Evolutionary conservation across 1,284 basidiomycete genomes (phyloP).

Genomic region (Irpex rosettiformis): DNA sequence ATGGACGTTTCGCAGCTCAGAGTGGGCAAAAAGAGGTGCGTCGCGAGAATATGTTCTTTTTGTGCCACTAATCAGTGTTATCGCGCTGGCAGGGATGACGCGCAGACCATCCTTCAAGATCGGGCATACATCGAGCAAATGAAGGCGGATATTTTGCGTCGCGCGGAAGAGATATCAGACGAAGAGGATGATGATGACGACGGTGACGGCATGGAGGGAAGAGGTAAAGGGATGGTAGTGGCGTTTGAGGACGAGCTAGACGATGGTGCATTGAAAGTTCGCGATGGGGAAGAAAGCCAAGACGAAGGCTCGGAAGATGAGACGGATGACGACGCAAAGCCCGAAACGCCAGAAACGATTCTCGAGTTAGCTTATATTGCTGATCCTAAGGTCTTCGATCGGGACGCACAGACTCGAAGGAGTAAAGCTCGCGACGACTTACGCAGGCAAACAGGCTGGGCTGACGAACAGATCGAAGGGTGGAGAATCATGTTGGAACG

Average conservation of each 20-base stretch:
- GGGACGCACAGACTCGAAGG: slow-evolving; percentile 70
- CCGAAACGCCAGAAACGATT: slow-evolving; percentile 51
- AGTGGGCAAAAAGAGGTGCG: slow-evolving; percentile 69
- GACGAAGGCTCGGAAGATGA: slow-evolving; percentile 55
- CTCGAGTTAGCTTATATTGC: slow-evolving; percentile 76
- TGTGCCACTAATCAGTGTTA: slow-evolving; percentile 17
- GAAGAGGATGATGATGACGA: slow-evolving; percentile 61
- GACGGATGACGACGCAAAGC: slow-evolving; percentile 35
- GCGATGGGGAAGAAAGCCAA: slow-evolving; percentile 59
- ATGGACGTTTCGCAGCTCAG: slow-evolving; percentile 62
- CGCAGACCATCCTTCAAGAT: slow-evolving; percentile 46
- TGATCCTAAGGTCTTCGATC: slow-evolving; percentile 70
- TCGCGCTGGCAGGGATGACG: slow-evolving; percentile 38
- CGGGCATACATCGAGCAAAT: slow-evolving; percentile 65
- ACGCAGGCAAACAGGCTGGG: slow-evolving; percentile 67
- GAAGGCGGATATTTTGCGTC: slow-evolving; percentile 77
- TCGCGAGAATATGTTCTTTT: background rate
- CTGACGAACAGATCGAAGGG: slow-evolving; percentile 82
- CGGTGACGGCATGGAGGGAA: slow-evolving; percentile 22
- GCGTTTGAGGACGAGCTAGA: slow-evolving; percentile 54
- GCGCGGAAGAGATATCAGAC: slow-evolving; percentile 65
- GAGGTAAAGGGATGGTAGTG: slow-evolving; percentile 27
- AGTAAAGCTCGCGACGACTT: slow-evolving; percentile 64
- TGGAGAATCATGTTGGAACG: slow-evolving; percentile 86
- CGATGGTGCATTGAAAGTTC: slow-evolving; percentile 41